Percentiles rank a stretch among this genome's conserved stretches.
Conservation (phyloP, 441 rosid species). For the Sinapis alba region DNA sequence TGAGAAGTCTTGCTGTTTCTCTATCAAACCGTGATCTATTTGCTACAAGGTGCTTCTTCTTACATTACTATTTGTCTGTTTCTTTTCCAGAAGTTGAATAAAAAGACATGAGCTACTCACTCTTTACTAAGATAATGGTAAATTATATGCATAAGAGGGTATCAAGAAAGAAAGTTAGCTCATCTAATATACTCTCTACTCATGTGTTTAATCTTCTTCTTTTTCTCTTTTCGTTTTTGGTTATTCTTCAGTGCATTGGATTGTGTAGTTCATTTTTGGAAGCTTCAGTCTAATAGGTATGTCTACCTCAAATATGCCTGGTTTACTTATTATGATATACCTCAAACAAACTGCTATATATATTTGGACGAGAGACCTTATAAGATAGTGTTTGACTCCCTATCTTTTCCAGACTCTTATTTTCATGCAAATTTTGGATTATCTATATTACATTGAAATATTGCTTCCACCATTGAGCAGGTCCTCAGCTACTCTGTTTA, state of each 20-base stretch:
- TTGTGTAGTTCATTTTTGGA: constrained; percentile 79
- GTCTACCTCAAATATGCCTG: constrained; percentile 12
- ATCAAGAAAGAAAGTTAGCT: not conserved
- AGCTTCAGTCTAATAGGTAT: constrained; percentile 78
- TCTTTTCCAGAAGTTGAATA: not conserved
- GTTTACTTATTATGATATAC: no score
- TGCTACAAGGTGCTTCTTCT: constrained; percentile 71
- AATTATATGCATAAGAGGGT: constrained; percentile 12
- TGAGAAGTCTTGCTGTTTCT: constrained; percentile 77
- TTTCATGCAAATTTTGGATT: not conserved
- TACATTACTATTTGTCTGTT: not conserved
- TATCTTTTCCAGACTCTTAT: not conserved
- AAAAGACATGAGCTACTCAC: not conserved
- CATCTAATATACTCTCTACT: not conserved
- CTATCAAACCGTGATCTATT: constrained; percentile 76
- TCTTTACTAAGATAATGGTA: constrained; percentile 6
- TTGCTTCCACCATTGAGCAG: constrained; percentile 43
- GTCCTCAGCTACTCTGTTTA: constrained; percentile 66
- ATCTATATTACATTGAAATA: not conserved
- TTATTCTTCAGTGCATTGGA: constrained; percentile 76
- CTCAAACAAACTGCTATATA: not conserved
- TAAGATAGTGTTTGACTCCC: constrained; percentile 6
- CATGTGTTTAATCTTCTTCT: constrained; percentile 14
- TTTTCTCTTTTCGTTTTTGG: constrained; percentile 35
- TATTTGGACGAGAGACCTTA: not conserved